These are phyloP conservation scores for Athelia psychrophila DNA, from an alignment of 1,284 basidiomycete genomes.

Conservation along the genomic window DNA sequence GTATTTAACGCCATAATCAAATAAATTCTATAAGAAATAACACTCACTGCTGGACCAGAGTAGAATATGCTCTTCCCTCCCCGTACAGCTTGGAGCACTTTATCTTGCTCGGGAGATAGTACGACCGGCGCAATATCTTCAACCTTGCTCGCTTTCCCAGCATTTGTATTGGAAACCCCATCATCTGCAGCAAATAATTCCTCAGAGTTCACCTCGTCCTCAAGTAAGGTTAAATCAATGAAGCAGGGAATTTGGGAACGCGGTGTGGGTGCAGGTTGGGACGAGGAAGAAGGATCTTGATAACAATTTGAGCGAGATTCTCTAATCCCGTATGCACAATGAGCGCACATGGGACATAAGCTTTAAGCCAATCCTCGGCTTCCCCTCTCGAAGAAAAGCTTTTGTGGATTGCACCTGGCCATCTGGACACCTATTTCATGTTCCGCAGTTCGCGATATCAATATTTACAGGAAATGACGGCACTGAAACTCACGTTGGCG, in stretches of 20 bases:
- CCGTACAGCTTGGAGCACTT: slow-evolving; percentile 47
- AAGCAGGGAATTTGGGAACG: background rate
- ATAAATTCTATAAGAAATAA: slow-evolving; percentile 3
- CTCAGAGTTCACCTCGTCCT: background rate
- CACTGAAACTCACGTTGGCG: slow-evolving; percentile 25
- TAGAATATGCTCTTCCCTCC: slow-evolving; percentile 70
- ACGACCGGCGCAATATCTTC: slow-evolving; percentile 20
- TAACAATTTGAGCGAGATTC: background rate
- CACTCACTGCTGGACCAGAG: slow-evolving; percentile 76
- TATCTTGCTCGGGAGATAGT: slow-evolving; percentile 47
- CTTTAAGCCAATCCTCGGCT: slow-evolving; percentile 45
- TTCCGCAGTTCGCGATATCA: background rate
- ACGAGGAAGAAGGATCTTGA: background rate
- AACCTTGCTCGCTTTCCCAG: background rate
- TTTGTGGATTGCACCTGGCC: slow-evolving; percentile 44
- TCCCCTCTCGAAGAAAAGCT: slow-evolving; percentile 39
- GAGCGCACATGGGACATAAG: background rate
- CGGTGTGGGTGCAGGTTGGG: background rate
- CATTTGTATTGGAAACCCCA: background rate
- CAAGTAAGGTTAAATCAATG: background rate
- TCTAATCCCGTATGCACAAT: background rate
- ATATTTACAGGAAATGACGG: background rate
- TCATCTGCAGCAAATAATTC: background rate
- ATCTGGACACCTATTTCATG: slow-evolving; percentile 41
- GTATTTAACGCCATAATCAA: slow-evolving; percentile 4